Conservation (phyloP, 352 stramenopile species). For the Pythium rishiriense region DNA sequence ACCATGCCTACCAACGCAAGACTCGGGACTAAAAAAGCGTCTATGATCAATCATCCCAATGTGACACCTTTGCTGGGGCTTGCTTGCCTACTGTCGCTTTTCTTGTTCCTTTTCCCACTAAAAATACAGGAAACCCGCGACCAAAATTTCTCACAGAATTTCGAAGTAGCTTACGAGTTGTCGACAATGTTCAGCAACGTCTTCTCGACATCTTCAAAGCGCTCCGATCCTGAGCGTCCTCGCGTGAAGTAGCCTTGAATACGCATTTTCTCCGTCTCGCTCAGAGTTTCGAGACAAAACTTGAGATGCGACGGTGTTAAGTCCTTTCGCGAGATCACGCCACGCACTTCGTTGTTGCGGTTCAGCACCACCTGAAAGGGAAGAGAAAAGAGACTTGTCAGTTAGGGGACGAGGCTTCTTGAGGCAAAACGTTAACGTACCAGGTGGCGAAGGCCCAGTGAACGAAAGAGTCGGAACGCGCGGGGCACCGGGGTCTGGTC, state of each 20-base stretch:
- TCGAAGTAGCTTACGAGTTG: slow-evolving; percentile 59
- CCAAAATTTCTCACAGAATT: not conserved
- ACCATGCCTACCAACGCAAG: not conserved
- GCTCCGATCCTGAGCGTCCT: slow-evolving; percentile 60
- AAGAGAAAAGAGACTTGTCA: not conserved
- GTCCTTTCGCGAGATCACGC: slow-evolving; percentile 88
- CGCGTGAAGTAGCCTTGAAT: slow-evolving; percentile 87
- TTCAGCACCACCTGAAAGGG: slow-evolving; percentile 87
- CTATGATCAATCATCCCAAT: slow-evolving; percentile 18
- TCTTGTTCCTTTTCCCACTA: slow-evolving; percentile 16
- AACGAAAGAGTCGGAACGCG: slow-evolving; percentile 97
- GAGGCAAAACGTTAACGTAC: no score
- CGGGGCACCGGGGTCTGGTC: slow-evolving; percentile 93
- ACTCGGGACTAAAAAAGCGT: slow-evolving; percentile 5
- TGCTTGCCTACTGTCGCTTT: not conserved
- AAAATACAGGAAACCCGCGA: slow-evolving; percentile 26
- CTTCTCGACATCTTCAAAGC: slow-evolving; percentile 83
- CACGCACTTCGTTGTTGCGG: slow-evolving; percentile 86
- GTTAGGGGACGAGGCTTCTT: no score
- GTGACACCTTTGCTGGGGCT: not conserved
- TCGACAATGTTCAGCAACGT: slow-evolving; percentile 81
- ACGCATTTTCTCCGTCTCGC: slow-evolving; percentile 75
- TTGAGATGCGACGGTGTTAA: slow-evolving; percentile 84
- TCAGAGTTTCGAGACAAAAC: slow-evolving; percentile 71
- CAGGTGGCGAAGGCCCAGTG: slow-evolving; percentile 95